Base-by-base conservation (phyloP, 306 rosid genomes). In the Leucaena leucocephala region DNA sequence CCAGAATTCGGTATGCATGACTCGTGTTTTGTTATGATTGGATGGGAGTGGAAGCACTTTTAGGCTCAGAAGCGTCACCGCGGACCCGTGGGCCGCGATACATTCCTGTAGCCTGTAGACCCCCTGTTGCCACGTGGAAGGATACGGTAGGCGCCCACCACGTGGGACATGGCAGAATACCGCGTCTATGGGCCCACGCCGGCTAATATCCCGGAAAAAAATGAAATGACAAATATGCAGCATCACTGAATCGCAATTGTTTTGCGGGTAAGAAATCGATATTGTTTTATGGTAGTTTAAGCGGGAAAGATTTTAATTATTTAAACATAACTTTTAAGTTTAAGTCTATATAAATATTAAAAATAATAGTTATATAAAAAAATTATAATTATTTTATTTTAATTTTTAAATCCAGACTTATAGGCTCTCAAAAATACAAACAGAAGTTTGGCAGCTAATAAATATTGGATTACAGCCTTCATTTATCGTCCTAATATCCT, bases 21-120 rank as follows among this genome's bases (percentile, higher is more conserved):
- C 10, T 8, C 64, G 36, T 58, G 64, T 2, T 35, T 6, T 4
- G 10, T 15, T 15, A 2, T 13, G 8, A 63, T 35, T 63, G 68
- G 68, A 13, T 6, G 1, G 3, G 4, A 62, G 68, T 2, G n/a
- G 17, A 5, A 0, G 34, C n/a, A 1, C 4, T 7, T 21, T 19
- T 3, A 3, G 35, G 9, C 73, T 74, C 81, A n/a, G 2, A 17
- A 34, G 27, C 1, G 27, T 27, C 27, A 0, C 85, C 78, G 3
- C 45, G 59, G 80, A 78, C 59, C 21, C 6, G 84, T 70, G 89
- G 90, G 87, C 87, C 9, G 6, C 16, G 5, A 1, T 12, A 35
- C 4, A 4, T 40, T n/a, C n/a, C n/a, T n/a, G n/a, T n/a, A n/a
- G n/a, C 52, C 27, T 10, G 50, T n/a, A 4, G 72, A 67, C 15